These are phyloP conservation scores for Trichoderma gracile DNA, from an alignment of 2,329 filamentous ascomycete species.

Conservation along the genomic window DNA sequence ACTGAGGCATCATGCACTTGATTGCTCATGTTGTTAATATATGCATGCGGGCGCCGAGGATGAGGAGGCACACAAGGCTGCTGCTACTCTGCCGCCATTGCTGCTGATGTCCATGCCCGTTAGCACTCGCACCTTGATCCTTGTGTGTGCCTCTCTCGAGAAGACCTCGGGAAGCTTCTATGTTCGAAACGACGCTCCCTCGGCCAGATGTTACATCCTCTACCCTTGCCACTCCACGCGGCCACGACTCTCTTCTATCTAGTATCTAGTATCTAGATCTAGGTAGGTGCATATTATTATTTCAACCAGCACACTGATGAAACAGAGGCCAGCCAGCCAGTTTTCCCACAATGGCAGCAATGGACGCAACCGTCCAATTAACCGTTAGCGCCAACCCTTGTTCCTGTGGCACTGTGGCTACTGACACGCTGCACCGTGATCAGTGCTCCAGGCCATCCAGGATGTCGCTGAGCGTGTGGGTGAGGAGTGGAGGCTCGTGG, in stretches of 20 bases:
- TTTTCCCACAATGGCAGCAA: neutral
- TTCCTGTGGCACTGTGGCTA: slow-evolving; percentile 15
- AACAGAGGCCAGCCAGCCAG: neutral
- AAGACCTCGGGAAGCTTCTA: no score
- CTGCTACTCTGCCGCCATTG: neutral
- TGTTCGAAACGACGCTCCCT: no score
- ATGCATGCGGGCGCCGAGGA: neutral
- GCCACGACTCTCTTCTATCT: no score
- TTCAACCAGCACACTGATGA: neutral
- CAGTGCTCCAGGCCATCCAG: slow-evolving; percentile 14
- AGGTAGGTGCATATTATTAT: no score
- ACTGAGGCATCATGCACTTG: neutral
- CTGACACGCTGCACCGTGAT: slow-evolving; percentile 15
- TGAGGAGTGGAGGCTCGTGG: slow-evolving; percentile 13
- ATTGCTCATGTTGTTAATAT: neutral
- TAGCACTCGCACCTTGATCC: no score
- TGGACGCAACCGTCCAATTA: slow-evolving; percentile 19
- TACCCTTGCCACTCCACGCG: no score
- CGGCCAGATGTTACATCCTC: no score
- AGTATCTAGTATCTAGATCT: no score
- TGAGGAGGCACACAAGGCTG: neutral
- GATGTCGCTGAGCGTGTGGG: slow-evolving; percentile 15
- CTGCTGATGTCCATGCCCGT: no score
- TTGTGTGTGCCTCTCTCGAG: no score
- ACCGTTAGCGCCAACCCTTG: slow-evolving; percentile 23